Evolutionary conservation across 148 eudicot genomes (phyloP), one percentile per base, ranked within the genome.

Genomic region (Rhododendron molle): DNA sequence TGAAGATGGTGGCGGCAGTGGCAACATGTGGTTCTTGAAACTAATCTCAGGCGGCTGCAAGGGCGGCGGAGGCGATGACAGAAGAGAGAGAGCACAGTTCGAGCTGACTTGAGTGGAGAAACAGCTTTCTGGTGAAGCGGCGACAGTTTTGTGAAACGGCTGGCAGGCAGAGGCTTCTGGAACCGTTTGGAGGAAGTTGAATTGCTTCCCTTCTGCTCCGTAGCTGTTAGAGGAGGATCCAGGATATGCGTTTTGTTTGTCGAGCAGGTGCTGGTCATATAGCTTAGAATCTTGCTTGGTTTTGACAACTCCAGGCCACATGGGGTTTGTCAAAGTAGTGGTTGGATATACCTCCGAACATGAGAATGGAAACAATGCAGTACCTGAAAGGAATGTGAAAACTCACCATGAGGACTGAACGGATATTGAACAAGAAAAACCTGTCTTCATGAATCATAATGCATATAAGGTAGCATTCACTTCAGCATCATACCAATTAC

Each of bases 51-150:
- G 15, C 34, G 88, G 54, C 36, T 71, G 86, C 28, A 85, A 67
- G 73, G 73, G 73, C 15, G 12, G 18, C 38, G 83, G 72, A 11
- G 88, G 44, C 0, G 86, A 84, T 87, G 88, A 87, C 88, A 87
- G 88, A 87, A 87, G 88, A 87, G 86, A 87, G 88, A 84, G 88
- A 87, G 88, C 88, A 84, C 80, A 84, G 60, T 87, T 81, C n/a
- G 86, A 87, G 78, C 54, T 58, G 60, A 30, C 72, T 84, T 46
- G 86, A 87, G 74, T 47, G 44, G 88, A 84, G 56, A 81, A 81
- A 14, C 87, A 44, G 23, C 84, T 86, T 72, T 38, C 84, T 8
- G 84, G 38, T 30, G 87, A 47, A 80, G 87, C 38, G 15, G 76
- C 76, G 13, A 78, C 32, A 32, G 82, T 79, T 69, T 80, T 71